phyloP scores from a whole-genome alignment of 352 stramenopile genomes.

The Pythium utonaiense region DNA sequence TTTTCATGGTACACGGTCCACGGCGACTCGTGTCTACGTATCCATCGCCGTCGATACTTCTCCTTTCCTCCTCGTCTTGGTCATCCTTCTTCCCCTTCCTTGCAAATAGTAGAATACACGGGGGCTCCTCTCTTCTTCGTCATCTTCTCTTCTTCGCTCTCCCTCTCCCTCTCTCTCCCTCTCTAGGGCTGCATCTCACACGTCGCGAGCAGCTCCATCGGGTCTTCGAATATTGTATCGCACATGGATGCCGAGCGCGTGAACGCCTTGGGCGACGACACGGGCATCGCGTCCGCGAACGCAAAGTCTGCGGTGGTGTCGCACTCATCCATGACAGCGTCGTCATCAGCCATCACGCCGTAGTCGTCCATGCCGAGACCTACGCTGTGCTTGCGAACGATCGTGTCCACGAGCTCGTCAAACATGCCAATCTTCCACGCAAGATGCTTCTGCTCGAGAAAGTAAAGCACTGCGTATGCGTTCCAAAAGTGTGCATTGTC shows the following conservation, averaged over 20 bases:
- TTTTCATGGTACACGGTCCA: constrained; percentile 2
- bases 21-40: not conserved
- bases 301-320: constrained; percentile 21
- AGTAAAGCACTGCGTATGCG: constrained; percentile 65
- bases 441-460: constrained; percentile 71
- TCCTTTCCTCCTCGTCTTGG: constrained; percentile 1
- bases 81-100: not conserved
- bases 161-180: constrained; percentile 3
- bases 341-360: constrained; percentile 41
- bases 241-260: constrained; percentile 16
- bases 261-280: constrained; percentile 6
- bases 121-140: no score
- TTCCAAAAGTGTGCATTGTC: constrained; percentile 88
- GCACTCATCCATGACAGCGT: constrained; percentile 5
- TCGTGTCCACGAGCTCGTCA: constrained; percentile 71
- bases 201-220: constrained; percentile 34
- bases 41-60: constrained; percentile 7
- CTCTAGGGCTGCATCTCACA: constrained; percentile 37
- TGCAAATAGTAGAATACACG: constrained; percentile 32
- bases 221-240: constrained; percentile 42
- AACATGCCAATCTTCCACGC: constrained; percentile 76
- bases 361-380: constrained; percentile 36
- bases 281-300: constrained; percentile 4
- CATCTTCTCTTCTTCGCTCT: constrained; percentile 10
- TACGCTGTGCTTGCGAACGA: constrained; percentile 47